Evolutionary conservation across 495 filamentous ascomycete genomes (phyloP).

Genomic region (Schizothecium vesticola): DNA sequence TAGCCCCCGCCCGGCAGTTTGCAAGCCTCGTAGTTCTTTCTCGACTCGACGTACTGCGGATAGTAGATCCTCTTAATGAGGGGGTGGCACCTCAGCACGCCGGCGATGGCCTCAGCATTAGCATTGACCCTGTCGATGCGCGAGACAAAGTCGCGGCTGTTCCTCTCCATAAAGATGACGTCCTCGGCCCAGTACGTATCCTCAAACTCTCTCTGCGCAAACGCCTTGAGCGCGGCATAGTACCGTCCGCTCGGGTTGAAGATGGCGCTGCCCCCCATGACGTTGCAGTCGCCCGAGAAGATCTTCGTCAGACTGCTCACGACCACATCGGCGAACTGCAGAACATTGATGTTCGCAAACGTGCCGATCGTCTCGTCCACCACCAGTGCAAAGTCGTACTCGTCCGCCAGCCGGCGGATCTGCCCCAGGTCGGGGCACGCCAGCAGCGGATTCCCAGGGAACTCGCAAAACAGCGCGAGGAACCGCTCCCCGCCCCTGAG

Average conservation of each 20-base stretch:
- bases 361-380: constrained; percentile 96
- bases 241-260: constrained; percentile 74
- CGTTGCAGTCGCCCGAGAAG: constrained; percentile 95
- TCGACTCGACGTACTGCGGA: constrained; percentile 69
- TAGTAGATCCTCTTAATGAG: constrained; percentile 80
- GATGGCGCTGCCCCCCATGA: constrained; percentile 89
- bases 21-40: constrained; percentile 69
- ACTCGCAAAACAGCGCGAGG: constrained; percentile 87
- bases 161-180: constrained; percentile 88
- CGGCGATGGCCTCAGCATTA: constrained; percentile 80
- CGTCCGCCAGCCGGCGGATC: constrained; percentile 73
- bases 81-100: constrained; percentile 50
- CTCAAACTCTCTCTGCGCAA: constrained; percentile 62
- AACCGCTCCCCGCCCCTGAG: constrained; percentile 69
- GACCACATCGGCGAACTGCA: constrained; percentile 83
- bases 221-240: constrained; percentile 62
- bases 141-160: constrained; percentile 84
- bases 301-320: constrained; percentile 94
- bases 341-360: constrained; percentile 89
- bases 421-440: constrained; percentile 76
- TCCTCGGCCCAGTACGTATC: constrained; percentile 93
- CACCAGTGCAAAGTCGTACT: constrained; percentile 83
- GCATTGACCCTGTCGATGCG: constrained; percentile 79
- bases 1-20: constrained; percentile 76
- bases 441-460: constrained; percentile 86